Percentiles rank a stretch among this genome's conserved stretches.
Evolutionary conservation across 108 stramenopile genomes (phyloP).

Genomic region (Nitzschia sp.): DNA sequence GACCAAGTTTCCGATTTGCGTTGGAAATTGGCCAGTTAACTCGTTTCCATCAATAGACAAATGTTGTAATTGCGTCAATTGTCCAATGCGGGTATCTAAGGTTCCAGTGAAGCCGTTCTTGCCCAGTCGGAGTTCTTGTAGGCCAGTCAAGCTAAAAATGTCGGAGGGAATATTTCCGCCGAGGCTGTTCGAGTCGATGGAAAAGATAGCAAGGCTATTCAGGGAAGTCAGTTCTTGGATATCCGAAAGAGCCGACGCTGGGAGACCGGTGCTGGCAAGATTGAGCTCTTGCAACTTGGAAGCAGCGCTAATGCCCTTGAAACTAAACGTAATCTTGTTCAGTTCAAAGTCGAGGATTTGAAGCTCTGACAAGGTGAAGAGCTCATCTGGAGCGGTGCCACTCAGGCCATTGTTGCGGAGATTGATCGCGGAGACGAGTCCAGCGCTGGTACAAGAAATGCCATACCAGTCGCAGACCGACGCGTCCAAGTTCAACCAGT

Average conservation of each 20-base stretch:
- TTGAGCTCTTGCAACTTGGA: conserved; percentile 35
- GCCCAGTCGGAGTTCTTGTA: conserved; percentile 47
- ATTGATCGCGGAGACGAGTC: conserved; percentile 53
- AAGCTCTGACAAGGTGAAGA: conserved; percentile 39
- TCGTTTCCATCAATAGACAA: conserved; percentile 51
- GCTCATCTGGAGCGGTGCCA: conserved; percentile 30
- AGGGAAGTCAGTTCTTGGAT: conserved; percentile 32
- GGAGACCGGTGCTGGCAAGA: conserved; percentile 32
- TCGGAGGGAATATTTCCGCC: conserved; percentile 27
- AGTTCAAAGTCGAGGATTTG: conserved; percentile 28
- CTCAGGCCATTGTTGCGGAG: conserved; percentile 64
- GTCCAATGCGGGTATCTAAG: conserved; percentile 46
- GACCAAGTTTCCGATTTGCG: conserved; percentile 44
- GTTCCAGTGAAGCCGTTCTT: conserved; percentile 43
- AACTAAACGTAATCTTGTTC: conserved; percentile 36
- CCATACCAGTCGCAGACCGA: conserved; percentile 71
- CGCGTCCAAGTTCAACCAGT: conserved; percentile 33
- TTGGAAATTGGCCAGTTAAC: conserved; percentile 49
- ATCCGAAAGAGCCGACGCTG: conserved; percentile 23
- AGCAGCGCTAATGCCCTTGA: conserved; percentile 31
- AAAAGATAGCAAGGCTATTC: conserved; percentile 16
- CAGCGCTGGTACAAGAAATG: conserved; percentile 55
- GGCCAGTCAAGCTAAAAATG: conserved; percentile 27
- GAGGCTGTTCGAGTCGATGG: conserved; percentile 22
- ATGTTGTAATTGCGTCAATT: conserved; percentile 52